Conservation (phyloP, 2,329 filamentous ascomycete genomes). For the Fusarium virguliforme region DNA sequence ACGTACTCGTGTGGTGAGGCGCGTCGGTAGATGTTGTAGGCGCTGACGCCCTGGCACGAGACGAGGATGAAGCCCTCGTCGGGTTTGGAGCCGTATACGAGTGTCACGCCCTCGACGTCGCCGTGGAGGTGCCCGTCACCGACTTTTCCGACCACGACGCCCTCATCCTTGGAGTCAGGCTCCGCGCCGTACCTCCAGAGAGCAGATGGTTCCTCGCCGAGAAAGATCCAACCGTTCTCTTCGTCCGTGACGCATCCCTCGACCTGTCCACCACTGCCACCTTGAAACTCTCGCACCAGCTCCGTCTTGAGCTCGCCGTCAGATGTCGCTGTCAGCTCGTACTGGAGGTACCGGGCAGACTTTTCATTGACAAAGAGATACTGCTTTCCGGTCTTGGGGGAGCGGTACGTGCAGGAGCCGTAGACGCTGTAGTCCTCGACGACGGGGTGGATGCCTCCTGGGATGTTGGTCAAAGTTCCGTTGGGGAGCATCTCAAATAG, state of each 20-base stretch:
- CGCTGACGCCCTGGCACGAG: constrained; percentile 68
- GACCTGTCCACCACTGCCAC: constrained; percentile 67
- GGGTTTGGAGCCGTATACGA: constrained; percentile 63
- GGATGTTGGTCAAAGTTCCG: constrained; percentile 61
- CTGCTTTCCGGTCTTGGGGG: constrained; percentile 63
- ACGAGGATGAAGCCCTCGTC: constrained; percentile 67
- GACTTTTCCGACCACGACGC: constrained; percentile 59
- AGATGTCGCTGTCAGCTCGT: constrained; percentile 61
- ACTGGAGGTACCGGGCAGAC: constrained; percentile 68
- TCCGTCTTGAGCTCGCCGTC: constrained; percentile 62
- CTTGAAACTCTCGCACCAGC: constrained; percentile 67
- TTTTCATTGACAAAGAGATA: constrained; percentile 72
- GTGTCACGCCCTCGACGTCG: constrained; percentile 69
- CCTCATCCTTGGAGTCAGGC: constrained; percentile 59
- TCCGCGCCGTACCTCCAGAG: constrained; percentile 70
- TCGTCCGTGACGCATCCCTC: constrained; percentile 70
- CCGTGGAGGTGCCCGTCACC: constrained; percentile 65
- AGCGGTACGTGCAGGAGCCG: constrained; percentile 68
- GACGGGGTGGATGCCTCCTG: constrained; percentile 64
- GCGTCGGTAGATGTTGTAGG: constrained; percentile 67
- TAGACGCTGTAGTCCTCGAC: constrained; percentile 65
- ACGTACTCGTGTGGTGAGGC: constrained; percentile 66
- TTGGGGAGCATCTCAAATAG: constrained; percentile 66
- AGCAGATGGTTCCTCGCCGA: constrained; percentile 68
- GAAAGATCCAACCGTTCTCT: constrained; percentile 65